phyloP scores from a whole-genome alignment of 352 stramenopile genomes.

The Phytopythium montanum region DNA sequence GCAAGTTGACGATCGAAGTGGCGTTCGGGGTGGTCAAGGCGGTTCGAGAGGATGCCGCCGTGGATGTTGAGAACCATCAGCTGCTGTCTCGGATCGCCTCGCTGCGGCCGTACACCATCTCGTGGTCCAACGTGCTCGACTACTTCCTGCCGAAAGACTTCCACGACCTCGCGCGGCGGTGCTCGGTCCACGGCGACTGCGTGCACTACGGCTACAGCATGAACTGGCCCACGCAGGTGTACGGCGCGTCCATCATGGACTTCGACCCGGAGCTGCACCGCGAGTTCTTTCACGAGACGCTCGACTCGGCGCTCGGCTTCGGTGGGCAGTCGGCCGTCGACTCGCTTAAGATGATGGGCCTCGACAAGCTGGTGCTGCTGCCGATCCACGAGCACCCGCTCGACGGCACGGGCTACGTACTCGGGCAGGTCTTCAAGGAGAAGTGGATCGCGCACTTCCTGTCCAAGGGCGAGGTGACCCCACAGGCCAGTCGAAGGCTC shows the following conservation, averaged over 20 bases:
- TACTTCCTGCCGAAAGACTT: constrained; percentile 20
- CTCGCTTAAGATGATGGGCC: not conserved
- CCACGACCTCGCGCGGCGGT: constrained; percentile 24
- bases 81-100: constrained; percentile 15
- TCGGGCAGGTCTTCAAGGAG: constrained; percentile 7
- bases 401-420: constrained; percentile 13
- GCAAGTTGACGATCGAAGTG: constrained; percentile 18
- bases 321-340: not conserved
- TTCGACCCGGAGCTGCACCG: constrained; percentile 3
- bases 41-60: constrained; percentile 4
- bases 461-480: constrained; percentile 7
- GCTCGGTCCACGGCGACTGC: constrained; percentile 12
- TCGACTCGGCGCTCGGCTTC: constrained; percentile 14
- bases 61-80: constrained; percentile 6
- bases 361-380: constrained; percentile 20
- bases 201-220: constrained; percentile 27
- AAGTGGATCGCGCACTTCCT: constrained; percentile 22
- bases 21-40: constrained; percentile 21
- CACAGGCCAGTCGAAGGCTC: not conserved
- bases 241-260: constrained; percentile 16
- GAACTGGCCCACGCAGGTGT: constrained; percentile 21
- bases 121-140: constrained; percentile 21
- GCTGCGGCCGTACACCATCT: constrained; percentile 19
- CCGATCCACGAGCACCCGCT: constrained; percentile 13
- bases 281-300: not conserved